Evolutionary conservation across 75 land plant genomes (phyloP), one percentile per base, ranked within the genome.

Genomic region (Cunninghamia lanceolata): DNA sequence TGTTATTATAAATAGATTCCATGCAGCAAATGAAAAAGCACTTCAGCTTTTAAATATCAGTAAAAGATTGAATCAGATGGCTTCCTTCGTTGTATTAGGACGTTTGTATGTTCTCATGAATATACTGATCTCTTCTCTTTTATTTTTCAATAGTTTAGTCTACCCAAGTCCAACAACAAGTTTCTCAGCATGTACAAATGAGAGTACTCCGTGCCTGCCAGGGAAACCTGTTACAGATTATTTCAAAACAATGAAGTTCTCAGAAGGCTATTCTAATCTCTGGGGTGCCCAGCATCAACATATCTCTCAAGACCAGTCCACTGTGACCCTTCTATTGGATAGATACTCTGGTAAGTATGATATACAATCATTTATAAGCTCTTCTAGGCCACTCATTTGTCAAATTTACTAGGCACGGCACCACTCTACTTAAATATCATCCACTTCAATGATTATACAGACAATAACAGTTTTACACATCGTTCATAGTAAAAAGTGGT

Each of bases 181-280:
- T 1, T 5, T 21, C 21, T 17, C 21, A 21, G 66, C 66, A 59
- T 59, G 66, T 19, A 19, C 28, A 21, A 70, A 70, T 70, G 4
- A 9, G 3, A 70, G 2, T 32, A 30, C 32, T 10, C 74, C 74
- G 10, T 70, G 32, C 14, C 9, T 70, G 82, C 82, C 82, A 40
- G 82, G 82, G 25, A 43, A 25, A 25, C 45, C 45, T 40, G 47
- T 79, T 19, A 79, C 46, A 28, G 46, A 79, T 79, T 21, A 79
- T 43, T 43, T 79, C 82, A 79, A 39, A 39, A 79, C 45, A 9
- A 2, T 43, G 82, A 85, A 70, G 30, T 85, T 85, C 50, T 77
- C 86, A 25, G 17, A 76, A 30, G 86, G 50, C 32, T 85, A 74
- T 76, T 32, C 59, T 47, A 85, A 85, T 50, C 82, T 85, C 39